A percentile compares a stretch with the other conserved stretches of the same genome.
These are phyloP conservation scores for Groenewaldozyma auringiensis DNA, from an alignment of 1,139 yeast genomes.

Conservation along the genomic window DNA sequence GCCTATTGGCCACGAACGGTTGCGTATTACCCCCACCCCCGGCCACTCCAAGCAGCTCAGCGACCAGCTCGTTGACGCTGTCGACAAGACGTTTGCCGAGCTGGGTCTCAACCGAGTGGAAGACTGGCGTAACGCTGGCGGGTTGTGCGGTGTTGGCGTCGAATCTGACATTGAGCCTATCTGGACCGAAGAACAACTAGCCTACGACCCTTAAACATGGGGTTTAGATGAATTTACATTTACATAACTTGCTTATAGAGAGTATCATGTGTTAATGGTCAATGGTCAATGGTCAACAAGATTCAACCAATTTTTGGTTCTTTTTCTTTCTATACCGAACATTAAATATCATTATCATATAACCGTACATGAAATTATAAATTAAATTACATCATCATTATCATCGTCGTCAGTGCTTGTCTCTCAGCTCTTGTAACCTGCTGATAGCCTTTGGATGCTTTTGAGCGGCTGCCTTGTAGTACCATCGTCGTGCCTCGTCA, in stretches of 20 bases:
- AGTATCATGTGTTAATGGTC: no score
- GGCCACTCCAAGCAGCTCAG: constrained; percentile 78
- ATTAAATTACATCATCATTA: background rate
- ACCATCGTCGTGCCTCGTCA: constrained; percentile 47
- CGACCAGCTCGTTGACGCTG: constrained; percentile 66
- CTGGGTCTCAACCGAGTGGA: constrained; percentile 64
- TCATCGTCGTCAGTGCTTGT: background rate
- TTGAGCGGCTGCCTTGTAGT: constrained; percentile 50
- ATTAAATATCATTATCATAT: background rate
- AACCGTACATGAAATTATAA: background rate
- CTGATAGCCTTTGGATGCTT: constrained; percentile 49
- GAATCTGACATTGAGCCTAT: constrained; percentile 40
- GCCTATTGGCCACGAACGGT: constrained; percentile 89
- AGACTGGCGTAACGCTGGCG: constrained; percentile 77
- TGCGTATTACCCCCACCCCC: constrained; percentile 96
- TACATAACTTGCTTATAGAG: no score
- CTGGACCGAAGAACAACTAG: constrained; percentile 82
- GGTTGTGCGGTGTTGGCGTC: constrained; percentile 81
- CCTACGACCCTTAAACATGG: constrained; percentile 20
- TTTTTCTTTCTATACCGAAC: background rate
- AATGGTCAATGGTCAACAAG: no score
- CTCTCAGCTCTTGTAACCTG: constrained; percentile 31
- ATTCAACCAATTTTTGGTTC: background rate
- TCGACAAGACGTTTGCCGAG: constrained; percentile 73
- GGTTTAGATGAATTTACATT: no score